phyloP scores from a whole-genome alignment of 345 rosid species.

The Moricandia arvensis region DNA sequence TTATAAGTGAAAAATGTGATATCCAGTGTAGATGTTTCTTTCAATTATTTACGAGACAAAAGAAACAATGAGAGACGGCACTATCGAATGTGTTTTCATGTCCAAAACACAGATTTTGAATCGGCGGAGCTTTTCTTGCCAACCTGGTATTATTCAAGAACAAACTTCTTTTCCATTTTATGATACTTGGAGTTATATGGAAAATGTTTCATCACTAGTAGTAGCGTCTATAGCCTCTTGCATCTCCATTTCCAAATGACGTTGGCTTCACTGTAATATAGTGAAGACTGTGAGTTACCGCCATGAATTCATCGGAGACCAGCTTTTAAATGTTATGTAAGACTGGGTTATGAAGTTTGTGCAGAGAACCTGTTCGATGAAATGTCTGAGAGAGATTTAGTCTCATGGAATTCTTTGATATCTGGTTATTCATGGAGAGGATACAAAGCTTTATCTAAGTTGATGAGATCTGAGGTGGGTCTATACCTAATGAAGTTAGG shows the following conservation, averaged over 20 bases:
- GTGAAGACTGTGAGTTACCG: slow-evolving; percentile 53
- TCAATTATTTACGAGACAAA: too few species aligned
- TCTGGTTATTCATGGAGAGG: slow-evolving; percentile 50
- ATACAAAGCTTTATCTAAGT: slow-evolving; percentile 32
- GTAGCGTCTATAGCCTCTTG: slow-evolving; percentile 43
- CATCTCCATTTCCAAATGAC: slow-evolving; percentile 38
- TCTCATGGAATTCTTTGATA: slow-evolving; percentile 71
- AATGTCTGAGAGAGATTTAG: slow-evolving; percentile 57
- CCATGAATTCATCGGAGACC: slow-evolving; percentile 70
- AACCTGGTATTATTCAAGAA: too few species aligned
- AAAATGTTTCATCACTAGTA: slow-evolving; percentile 48
- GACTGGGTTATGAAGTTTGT: slow-evolving; percentile 39
- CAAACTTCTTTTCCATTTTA: slow-evolving; percentile 16
- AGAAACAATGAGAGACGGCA: too few species aligned
- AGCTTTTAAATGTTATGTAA: slow-evolving; percentile 44
- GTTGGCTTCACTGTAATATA: slow-evolving; percentile 46
- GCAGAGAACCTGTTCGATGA: slow-evolving; percentile 60
- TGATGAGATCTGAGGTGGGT: slow-evolving; percentile 51
- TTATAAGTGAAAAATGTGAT: too few species aligned
- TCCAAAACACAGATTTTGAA: too few species aligned
- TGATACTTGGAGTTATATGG: slow-evolving; percentile 34
- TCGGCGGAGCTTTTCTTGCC: too few species aligned
- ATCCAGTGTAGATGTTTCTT: too few species aligned
- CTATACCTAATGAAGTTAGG: slow-evolving; percentile 53
- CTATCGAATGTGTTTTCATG: too few species aligned